Conservation (phyloP, 768 basidiomycete species). For the Kwoniella heveanensis region DNA sequence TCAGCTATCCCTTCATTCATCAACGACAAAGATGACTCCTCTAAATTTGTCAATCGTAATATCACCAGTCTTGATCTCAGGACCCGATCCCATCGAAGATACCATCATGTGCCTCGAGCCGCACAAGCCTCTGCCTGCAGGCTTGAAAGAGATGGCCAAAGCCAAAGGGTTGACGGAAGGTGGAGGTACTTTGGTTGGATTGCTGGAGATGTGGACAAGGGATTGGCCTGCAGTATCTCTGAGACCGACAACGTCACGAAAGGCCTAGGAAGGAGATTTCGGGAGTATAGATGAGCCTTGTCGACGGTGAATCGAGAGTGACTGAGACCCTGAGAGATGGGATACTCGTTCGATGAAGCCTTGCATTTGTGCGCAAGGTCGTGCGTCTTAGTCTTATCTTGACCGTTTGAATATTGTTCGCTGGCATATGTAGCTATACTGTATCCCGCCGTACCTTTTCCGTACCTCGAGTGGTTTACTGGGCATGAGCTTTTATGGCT, state of each 20-base stretch:
- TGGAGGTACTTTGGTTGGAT: conserved; percentile 32
- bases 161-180: background rate
- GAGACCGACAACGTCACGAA: background rate
- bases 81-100: conserved; percentile 42
- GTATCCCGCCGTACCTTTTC: too few relatives aligned
- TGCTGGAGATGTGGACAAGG: conserved; percentile 36
- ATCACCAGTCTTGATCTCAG: conserved; percentile 38
- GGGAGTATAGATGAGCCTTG: too few relatives aligned
- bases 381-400: too few relatives aligned
- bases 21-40: conserved; percentile 35
- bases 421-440: too few relatives aligned
- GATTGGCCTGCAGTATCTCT: conserved; percentile 6
- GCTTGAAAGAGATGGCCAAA: conserved; percentile 22
- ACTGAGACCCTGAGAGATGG: too few relatives aligned
- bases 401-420: too few relatives aligned
- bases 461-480: too few relatives aligned
- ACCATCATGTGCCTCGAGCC: conserved; percentile 39
- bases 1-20: conserved; percentile 22
- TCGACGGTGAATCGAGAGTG: too few relatives aligned
- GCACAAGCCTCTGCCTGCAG: conserved; percentile 37
- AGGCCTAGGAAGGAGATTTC: background rate
- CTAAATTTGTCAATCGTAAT: conserved; percentile 38
- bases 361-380: too few relatives aligned
- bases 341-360: too few relatives aligned
- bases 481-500: too few relatives aligned